Evolutionary conservation across 2,329 filamentous ascomycete genomes (phyloP), one percentile per base, ranked within the genome.

Genomic region (Alternaria solani): DNA sequence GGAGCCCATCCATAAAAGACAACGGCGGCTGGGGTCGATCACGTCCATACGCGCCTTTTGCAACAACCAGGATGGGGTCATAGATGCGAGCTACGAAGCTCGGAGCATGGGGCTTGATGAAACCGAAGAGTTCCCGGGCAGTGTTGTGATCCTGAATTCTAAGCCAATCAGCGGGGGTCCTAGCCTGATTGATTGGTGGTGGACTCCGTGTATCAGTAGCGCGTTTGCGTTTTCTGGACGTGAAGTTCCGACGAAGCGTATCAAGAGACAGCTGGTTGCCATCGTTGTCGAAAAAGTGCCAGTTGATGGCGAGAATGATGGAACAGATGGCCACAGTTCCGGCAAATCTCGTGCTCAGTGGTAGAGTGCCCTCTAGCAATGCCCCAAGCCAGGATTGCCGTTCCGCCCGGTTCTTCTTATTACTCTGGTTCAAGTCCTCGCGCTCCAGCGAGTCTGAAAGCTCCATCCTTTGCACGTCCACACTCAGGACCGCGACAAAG

Each of bases 101-200:
- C 70, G 91, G 85, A 1, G 88, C 86, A 55, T 85, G 82, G 7
- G 91, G 91, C 65, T 92, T 93, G 68, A 93, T 85, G 32, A 91
- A 86, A n/a, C 87, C 84, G 73, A 94, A 92, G 16, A 94, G 85
- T 71, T 94, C 91, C 38, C 86, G 86, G 2, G 91, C 91, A 1
- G 91, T 93, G 70, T 92, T 89, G 68, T 93, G 90, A 67, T 94
- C 91, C 74, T 94, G 91, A 57, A 93, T 83, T 26, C 86, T 85
- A 51, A 94, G 82, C 91, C 91, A 94, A 16, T 91, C 90, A 4
- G 85, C 88, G 1, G 90, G 91, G n/a, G 88, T 91, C 61, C 91
- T 84, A 2, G 90, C 90, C 72, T 92, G 90, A 69, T 94, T 89
- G 61, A 93, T 85, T 23, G 86, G 84, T 11, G 88, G 82, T 2